Evolutionary conservation across 2,329 filamentous ascomycete species (phyloP), one percentile per base, ranked within the genome.

Genomic region (Xylogone sp.): DNA sequence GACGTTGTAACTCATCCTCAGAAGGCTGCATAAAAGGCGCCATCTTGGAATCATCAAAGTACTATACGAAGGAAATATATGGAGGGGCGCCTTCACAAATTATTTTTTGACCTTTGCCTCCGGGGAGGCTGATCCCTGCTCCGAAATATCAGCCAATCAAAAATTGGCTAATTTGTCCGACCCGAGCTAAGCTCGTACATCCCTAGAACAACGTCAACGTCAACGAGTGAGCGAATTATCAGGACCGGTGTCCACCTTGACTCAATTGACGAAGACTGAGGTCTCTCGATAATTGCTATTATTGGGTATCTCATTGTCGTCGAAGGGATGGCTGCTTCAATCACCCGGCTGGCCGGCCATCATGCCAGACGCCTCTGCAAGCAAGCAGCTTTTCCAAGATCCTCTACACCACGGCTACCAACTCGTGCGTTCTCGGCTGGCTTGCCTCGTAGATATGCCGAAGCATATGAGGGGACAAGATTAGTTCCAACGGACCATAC

Each of bases 331-430:
- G 80, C 86, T 71, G 80, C 86, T 71, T 78, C 83, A 64, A 75
- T 91, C 68, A 83, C 83, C 73, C 84, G 88, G 72, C 78, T 91
- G 68, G 86, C 85, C 71, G 79, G 83, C 78, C 81, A 78, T 72
- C 78, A 82, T 70, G 84, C 84, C 71, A 85, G 82, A 74, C 83
- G 85, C 64, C 74, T 87, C 63, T 84, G 78, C 68, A 71, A 83
- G 61, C 77, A 72, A 64, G 60, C 65, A 44, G 53, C 62, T 34
- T 49, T 61, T 24, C 53, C 69, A 65, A 64, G 66, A 65, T 61
- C 62, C 63, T 57, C 66, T 53, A 60, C 56, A 45, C 50, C 61
- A 50, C 58, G 64, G 60, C 62, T 69, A 61, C 63, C 71, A 68
- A 67, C 75, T 62, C 80, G 87, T 60, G 75, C 80, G 61, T 82